A percentile compares a stretch with the other conserved stretches of the same genome.
These are phyloP conservation scores for Wickerhamomyces subpelliculosus DNA, from an alignment of 805 yeast genomes.

Conservation along the genomic window DNA sequence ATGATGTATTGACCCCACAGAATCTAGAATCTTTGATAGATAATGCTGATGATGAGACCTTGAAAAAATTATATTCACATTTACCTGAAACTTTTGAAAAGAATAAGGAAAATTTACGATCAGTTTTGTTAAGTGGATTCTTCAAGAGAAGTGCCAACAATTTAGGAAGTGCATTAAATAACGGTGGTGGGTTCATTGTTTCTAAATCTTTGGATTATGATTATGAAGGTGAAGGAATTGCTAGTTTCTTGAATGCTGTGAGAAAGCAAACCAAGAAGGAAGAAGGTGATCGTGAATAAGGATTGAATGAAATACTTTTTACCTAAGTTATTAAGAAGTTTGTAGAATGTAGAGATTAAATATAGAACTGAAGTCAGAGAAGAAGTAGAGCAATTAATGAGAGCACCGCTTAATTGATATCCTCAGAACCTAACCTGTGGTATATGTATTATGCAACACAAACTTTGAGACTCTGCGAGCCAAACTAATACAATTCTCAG, in stretches of 20 bases:
- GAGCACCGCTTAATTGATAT: no score
- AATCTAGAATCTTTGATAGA: conserved; percentile 7
- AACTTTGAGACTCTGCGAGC: no score
- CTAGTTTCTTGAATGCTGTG: conserved; percentile 39
- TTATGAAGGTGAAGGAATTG: conserved; percentile 51
- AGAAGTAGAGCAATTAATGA: no score
- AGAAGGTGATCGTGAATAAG: conserved; percentile 1
- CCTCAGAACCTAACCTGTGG: no score
- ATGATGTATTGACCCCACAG: conserved; percentile 13
- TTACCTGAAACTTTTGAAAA: conserved; percentile 37
- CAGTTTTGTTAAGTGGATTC: conserved; percentile 41
- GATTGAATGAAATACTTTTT: no score
- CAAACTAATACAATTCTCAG: no score
- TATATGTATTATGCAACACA: no score
- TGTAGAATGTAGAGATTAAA: no score
- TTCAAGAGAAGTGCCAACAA: conserved; percentile 36
- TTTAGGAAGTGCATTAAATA: conserved; percentile 35
- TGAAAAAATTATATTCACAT: conserved; percentile 28
- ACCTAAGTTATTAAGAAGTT: no score
- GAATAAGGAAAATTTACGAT: conserved; percentile 31
- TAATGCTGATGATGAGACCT: conserved; percentile 24
- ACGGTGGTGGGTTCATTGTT: conserved; percentile 42
- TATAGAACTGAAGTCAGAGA: no score
- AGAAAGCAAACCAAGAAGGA: conserved; percentile 22
- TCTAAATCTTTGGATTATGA: conserved; percentile 41